A percentile compares a stretch with the other conserved stretches of the same genome.
Evolutionary conservation across 2,329 filamentous ascomycete genomes (phyloP).

Genomic region (Nemania abortiva): DNA sequence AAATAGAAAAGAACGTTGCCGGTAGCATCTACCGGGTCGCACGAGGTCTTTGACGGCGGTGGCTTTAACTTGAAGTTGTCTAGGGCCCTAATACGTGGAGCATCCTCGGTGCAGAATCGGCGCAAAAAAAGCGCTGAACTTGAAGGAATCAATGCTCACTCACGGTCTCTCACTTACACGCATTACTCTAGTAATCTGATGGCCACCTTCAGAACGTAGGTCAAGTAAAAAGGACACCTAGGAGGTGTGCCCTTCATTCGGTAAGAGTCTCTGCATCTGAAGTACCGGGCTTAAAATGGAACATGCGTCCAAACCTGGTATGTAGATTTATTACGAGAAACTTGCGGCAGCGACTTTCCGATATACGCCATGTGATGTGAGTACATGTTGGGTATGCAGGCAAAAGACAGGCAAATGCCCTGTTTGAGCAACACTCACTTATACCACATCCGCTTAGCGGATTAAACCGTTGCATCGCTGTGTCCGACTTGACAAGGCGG

Average conservation of each 20-base stretch:
- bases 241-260: not conserved
- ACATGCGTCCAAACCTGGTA: constrained; percentile 5
- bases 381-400: constrained; percentile 10
- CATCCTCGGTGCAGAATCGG: constrained; percentile 16
- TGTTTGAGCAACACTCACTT: constrained; percentile 1
- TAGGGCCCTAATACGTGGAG: constrained; percentile 10
- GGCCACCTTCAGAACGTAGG: not conserved
- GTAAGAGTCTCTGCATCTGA: constrained; percentile 11
- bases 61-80: constrained; percentile 14
- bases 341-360: constrained; percentile 18
- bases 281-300: constrained; percentile 22
- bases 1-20: constrained; percentile 1
- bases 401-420: constrained; percentile 10
- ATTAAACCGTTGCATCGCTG: constrained; percentile 18
- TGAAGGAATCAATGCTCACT: not conserved
- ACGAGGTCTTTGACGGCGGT: constrained; percentile 12
- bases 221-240: not conserved
- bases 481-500: not conserved
- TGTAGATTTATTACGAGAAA: constrained; percentile 13
- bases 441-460: constrained; percentile 14
- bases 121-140: constrained; percentile 5
- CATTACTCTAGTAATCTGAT: not conserved
- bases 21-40: constrained; percentile 5
- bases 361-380: constrained; percentile 14
- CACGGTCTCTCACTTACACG: constrained; percentile 12